Evolutionary conservation across 441 rosid species (phyloP).

Genomic region (Kokia cookei): DNA sequence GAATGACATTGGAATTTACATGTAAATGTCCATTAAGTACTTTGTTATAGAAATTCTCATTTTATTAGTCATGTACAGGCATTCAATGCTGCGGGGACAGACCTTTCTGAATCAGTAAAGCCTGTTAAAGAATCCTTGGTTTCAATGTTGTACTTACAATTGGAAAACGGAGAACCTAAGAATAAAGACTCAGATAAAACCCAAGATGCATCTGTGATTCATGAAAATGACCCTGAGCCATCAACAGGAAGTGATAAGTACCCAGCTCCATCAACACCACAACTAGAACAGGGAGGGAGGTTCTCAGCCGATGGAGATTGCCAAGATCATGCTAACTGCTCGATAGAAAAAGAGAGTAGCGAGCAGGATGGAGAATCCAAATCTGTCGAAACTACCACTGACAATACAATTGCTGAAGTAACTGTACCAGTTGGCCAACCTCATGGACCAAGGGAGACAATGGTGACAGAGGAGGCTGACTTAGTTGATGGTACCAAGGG

Average conservation of each 20-base stretch:
- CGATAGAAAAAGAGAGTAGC: constrained; percentile 51
- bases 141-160: constrained; percentile 44
- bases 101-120: constrained; percentile 47
- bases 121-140: constrained; percentile 69
- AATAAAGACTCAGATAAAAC: constrained; percentile 18
- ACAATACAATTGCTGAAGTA: constrained; percentile 25
- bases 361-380: constrained; percentile 74
- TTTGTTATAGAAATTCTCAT: constrained; percentile 12
- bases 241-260: constrained; percentile 41
- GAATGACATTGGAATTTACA: background rate
- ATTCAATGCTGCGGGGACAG: constrained; percentile 57
- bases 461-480: constrained; percentile 54
- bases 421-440: constrained; percentile 23
- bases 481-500: constrained; percentile 30
- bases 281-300: constrained; percentile 48
- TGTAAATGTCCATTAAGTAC: background rate
- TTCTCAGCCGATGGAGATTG: constrained; percentile 62
- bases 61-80: constrained; percentile 48
- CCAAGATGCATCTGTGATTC: constrained; percentile 21
- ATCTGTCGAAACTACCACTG: constrained; percentile 80
- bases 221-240: constrained; percentile 31
- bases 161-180: constrained; percentile 24
- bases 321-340: constrained; percentile 57
- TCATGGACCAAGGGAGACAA: constrained; percentile 17
- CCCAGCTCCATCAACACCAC: constrained; percentile 91